Evolutionary conservation across 768 basidiomycete species (phyloP), one percentile per base, ranked within the genome.

Genomic region (Boletus tylopilopsis): DNA sequence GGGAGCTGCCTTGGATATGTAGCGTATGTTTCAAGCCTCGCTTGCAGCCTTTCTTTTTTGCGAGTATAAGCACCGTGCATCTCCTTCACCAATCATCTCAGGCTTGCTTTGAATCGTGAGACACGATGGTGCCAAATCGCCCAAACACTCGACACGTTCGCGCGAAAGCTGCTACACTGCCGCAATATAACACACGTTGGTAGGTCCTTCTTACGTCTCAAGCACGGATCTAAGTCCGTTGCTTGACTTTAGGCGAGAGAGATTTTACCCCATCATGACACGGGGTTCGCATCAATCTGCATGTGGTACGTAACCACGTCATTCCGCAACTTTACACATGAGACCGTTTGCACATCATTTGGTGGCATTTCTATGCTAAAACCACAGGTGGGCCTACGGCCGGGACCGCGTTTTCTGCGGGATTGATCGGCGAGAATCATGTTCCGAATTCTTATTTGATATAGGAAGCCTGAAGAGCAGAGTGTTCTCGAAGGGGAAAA

Each of bases 1-100:
- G 27, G n/a, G 32, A 35, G 21, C 34, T 43, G 43, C n/a, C 22
- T 33, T 37, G 13, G 18, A 37, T 35, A 32, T 21, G 18, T 33
- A 34, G 16, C 22, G 37, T 13, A 52, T 29, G 52, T 53, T 53
- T 45, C 50, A 54, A 22, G n/a, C 18, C 32, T 45, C 44, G 29
- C 50, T 36, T 52, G 33, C 43, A 12, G 18, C 5, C 19, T 19
- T 21, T 32, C 5, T n/a, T 19, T 21, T 32, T 19, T 36, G 32
- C 43, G 13, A 13, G 24, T 24, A 21, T 18, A 16, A 11, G 34
- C 16, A 4, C 47, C 25, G 39, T 9, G 11, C 6, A 41, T 30
- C 29, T 29, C 34, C 27, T 22, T 13, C 11, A 16, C 27, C 42
- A 23, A 12, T 9, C n/a, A n/a, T n/a, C n/a, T n/a, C n/a, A n/a